These are phyloP conservation scores for Phytophthora cactorum DNA, from an alignment of 352 stramenopile genomes.

Conservation along the genomic window DNA sequence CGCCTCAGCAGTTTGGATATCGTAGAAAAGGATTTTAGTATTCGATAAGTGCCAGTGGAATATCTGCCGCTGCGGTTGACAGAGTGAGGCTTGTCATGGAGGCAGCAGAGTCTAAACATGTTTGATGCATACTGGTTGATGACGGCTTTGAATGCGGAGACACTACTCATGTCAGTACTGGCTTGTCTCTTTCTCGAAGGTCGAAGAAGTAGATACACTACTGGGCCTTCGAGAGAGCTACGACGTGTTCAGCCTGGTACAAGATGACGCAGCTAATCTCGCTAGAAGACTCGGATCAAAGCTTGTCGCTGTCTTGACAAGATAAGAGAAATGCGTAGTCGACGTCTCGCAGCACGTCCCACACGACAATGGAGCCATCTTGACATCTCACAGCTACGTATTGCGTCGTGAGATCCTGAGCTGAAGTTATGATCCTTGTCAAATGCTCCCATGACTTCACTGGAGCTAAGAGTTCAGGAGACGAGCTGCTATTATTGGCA, in stretches of 20 bases:
- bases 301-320: constrained; percentile 8
- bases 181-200: constrained; percentile 27
- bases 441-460: constrained; percentile 48
- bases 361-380: constrained; percentile 55
- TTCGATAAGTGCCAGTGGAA: constrained; percentile 48
- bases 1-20: constrained; percentile 48
- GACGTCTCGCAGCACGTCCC: constrained; percentile 55
- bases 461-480: constrained; percentile 2
- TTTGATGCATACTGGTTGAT: constrained; percentile 1
- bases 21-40: constrained; percentile 60
- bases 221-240: constrained; percentile 37
- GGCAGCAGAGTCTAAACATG: too few species aligned
- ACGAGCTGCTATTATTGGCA: constrained; percentile 12
- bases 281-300: neutral
- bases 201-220: constrained; percentile 61
- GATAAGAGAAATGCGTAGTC: constrained; percentile 43
- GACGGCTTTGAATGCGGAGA: constrained; percentile 20
- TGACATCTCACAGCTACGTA: constrained; percentile 54
- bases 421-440: constrained; percentile 40
- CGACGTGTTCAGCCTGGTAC: constrained; percentile 36
- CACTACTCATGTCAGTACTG: constrained; percentile 40
- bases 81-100: constrained; percentile 29
- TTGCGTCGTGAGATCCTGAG: constrained; percentile 51
- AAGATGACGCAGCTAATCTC: constrained; percentile 23
- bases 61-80: constrained; percentile 16